These are phyloP conservation scores for Orbilia oligospora DNA, from an alignment of 2,329 filamentous ascomycete genomes.

Conservation along the genomic window DNA sequence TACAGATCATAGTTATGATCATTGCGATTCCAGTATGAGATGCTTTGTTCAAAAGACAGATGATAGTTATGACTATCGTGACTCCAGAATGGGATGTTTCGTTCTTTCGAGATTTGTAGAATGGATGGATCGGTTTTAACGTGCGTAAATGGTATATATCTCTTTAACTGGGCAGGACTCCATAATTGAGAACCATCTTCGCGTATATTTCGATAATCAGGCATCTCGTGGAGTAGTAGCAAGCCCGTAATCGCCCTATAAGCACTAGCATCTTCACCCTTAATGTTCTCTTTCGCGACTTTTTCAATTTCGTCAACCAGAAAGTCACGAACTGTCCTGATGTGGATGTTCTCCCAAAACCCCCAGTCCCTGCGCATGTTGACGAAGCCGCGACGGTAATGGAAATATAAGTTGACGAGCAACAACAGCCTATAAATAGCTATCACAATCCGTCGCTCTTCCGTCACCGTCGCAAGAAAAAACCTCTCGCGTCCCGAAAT, in stretches of 20 bases:
- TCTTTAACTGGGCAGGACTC: no score
- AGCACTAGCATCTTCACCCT: background rate
- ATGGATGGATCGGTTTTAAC: no score
- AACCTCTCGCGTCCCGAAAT: background rate
- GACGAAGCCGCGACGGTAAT: background rate
- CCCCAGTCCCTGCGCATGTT: background rate
- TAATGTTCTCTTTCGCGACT: background rate
- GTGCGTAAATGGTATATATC: no score
- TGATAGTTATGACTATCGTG: no score
- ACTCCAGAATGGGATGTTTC: no score
- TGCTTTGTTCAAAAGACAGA: no score
- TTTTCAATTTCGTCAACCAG: background rate
- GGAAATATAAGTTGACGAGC: background rate
- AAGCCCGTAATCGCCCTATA: no score
- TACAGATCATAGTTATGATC: no score
- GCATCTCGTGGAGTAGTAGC: background rate
- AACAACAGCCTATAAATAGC: background rate
- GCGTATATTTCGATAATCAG: background rate
- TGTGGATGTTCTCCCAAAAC: background rate
- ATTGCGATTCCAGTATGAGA: no score
- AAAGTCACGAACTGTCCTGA: slow-evolving; percentile 19
- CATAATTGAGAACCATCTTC: no score
- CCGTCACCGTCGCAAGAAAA: background rate
- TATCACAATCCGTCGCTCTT: slow-evolving; percentile 4
- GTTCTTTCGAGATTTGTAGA: no score